A percentile compares a stretch with the other conserved stretches of the same genome.
These are phyloP conservation scores for Chaetomium fimeti DNA, from an alignment of 495 filamentous ascomycete species.

Conservation along the genomic window DNA sequence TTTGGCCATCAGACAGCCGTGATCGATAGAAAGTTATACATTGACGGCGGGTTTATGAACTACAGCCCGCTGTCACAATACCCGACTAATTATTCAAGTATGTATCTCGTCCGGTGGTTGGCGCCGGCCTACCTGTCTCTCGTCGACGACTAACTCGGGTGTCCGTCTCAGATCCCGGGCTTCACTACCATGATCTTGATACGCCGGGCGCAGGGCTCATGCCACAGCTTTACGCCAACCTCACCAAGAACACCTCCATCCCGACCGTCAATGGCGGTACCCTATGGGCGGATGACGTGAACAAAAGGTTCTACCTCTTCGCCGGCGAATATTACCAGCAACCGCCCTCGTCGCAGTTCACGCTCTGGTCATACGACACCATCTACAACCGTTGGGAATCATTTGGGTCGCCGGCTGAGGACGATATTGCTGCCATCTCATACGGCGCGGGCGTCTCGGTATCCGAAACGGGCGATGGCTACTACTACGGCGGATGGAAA, in stretches of 20 bases:
- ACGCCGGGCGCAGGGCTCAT: constrained; percentile 40
- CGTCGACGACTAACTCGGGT: not conserved
- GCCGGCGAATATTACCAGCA: constrained; percentile 49
- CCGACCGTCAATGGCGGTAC: constrained; percentile 47
- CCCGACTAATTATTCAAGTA: constrained; percentile 50
- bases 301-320: constrained; percentile 54
- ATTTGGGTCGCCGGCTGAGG: constrained; percentile 28
- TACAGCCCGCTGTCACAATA: constrained; percentile 47
- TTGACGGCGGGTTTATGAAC: constrained; percentile 55
- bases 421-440: constrained; percentile 24
- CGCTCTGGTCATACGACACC: constrained; percentile 47
- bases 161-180: constrained; percentile 38
- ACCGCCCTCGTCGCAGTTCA: constrained; percentile 36
- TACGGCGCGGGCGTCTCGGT: constrained; percentile 32
- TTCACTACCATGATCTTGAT: constrained; percentile 52
- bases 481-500: constrained; percentile 50
- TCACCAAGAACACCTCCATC: constrained; percentile 50
- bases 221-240: constrained; percentile 51
- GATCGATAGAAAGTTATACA: constrained; percentile 51
- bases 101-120: constrained; percentile 15
- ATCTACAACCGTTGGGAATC: constrained; percentile 47
- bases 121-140: not conserved
- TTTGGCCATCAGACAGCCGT: constrained; percentile 53
- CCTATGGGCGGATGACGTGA: constrained; percentile 53
- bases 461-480: constrained; percentile 30